Conservation (phyloP, 2,329 filamentous ascomycete species). For the Cercospora sp. region DNA sequence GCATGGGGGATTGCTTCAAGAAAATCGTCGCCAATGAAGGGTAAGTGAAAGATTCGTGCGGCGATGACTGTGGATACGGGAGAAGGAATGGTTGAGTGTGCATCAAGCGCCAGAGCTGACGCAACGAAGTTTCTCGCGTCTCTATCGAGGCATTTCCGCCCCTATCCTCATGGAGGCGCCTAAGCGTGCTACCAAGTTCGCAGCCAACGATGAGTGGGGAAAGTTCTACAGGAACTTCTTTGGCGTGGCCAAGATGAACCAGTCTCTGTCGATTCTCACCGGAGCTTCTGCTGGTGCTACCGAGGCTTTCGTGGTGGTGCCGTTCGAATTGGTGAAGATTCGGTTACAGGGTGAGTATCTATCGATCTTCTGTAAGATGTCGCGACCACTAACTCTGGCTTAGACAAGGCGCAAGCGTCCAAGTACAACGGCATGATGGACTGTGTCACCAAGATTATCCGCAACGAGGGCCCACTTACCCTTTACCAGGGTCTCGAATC, state of each 20-base stretch:
- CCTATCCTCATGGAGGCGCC: constrained; percentile 97
- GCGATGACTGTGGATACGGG: neutral
- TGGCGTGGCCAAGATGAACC: constrained; percentile 82
- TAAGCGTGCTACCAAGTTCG: constrained; percentile 96
- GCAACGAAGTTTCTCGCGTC: constrained; percentile 68
- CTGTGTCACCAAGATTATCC: constrained; percentile 77
- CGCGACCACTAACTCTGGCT: constrained; percentile 12
- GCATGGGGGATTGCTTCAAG: constrained; percentile 96
- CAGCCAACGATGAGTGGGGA: constrained; percentile 98
- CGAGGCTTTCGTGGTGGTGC: constrained; percentile 94
- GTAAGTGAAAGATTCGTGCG: constrained; percentile 49
- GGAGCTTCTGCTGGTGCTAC: constrained; percentile 94
- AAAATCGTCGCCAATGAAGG: constrained; percentile 97
- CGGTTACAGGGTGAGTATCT: constrained; percentile 65
- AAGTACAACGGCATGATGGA: constrained; percentile 84
- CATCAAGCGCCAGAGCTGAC: constrained; percentile 3
- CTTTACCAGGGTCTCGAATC: constrained; percentile 97
- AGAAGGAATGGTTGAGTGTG: neutral
- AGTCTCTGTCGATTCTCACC: constrained; percentile 86
- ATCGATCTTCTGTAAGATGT: neutral
- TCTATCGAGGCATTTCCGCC: constrained; percentile 93
- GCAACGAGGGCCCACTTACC: constrained; percentile 78
- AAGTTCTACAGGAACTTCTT: constrained; percentile 88
- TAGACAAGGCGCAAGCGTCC: constrained; percentile 83
- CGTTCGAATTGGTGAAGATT: constrained; percentile 98